Conservation (phyloP, 2,329 filamentous ascomycete genomes). For the Cercospora sp. region DNA sequence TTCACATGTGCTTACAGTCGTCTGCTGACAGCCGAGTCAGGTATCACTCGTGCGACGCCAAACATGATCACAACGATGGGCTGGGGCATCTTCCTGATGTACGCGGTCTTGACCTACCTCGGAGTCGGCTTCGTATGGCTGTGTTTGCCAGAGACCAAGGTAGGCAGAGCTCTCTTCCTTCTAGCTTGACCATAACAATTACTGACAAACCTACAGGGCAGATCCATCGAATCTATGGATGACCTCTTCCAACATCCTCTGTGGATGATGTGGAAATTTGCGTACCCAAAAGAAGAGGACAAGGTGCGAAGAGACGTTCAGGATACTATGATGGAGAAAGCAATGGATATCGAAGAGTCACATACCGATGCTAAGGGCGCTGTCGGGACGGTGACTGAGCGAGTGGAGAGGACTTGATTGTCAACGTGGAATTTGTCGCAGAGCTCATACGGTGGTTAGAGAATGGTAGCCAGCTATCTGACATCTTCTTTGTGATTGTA, state of each 20-base stretch:
- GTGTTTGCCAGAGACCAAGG: slow-evolving; percentile 23
- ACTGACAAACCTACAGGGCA: slow-evolving; percentile 16
- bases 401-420: not conserved
- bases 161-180: not conserved
- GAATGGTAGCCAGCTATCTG: not conserved
- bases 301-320: slow-evolving; percentile 27
- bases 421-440: not conserved
- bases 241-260: slow-evolving; percentile 26
- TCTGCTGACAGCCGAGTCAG: not conserved
- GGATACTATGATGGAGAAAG: slow-evolving; percentile 17
- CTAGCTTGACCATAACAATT: not conserved
- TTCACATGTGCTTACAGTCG: not conserved
- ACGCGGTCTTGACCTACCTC: slow-evolving; percentile 24
- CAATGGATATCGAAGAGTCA: not conserved
- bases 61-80: slow-evolving; percentile 28
- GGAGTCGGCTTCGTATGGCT: slow-evolving; percentile 27
- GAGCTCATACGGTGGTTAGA: not conserved
- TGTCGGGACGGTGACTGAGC: not conserved
- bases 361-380: not conserved
- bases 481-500: not conserved
- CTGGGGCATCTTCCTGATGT: slow-evolving; percentile 26
- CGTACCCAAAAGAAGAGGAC: slow-evolving; percentile 28
- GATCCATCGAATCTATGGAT: slow-evolving; percentile 29
- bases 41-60: slow-evolving; percentile 23
- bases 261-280: slow-evolving; percentile 28